Percentiles rank a stretch among this genome's conserved stretches.
phyloP scores from a whole-genome alignment of 805 yeast genomes.

The Yamadazyma takamatsuzukensis region DNA sequence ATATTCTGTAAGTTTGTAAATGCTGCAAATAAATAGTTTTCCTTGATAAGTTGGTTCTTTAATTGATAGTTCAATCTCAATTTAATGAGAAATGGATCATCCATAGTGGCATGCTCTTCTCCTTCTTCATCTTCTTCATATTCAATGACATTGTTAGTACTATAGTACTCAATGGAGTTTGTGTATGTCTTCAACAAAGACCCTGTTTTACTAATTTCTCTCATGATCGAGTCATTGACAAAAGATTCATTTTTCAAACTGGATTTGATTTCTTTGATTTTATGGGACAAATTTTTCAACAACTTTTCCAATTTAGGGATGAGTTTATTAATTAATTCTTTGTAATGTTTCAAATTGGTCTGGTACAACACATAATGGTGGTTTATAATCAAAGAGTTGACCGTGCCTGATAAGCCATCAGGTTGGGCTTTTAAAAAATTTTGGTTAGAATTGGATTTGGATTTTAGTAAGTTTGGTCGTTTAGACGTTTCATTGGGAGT shows the following conservation, averaged over 20 bases:
- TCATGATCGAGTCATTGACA: conserved; percentile 31
- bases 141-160: conserved; percentile 21
- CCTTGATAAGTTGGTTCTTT: conserved; percentile 38
- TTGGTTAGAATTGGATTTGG: conserved; percentile 19
- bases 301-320: conserved; percentile 36
- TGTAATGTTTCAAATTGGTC: conserved; percentile 24
- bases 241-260: conserved; percentile 40
- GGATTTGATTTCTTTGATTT: conserved; percentile 40
- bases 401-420: conserved; percentile 17
- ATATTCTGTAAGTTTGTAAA: conserved; percentile 40
- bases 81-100: conserved; percentile 41
- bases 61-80: conserved; percentile 37
- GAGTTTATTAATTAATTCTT: conserved; percentile 29
- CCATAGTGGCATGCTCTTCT: conserved; percentile 20
- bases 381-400: conserved; percentile 30
- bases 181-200: conserved; percentile 39
- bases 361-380: conserved; percentile 30
- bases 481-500: conserved; percentile 1
- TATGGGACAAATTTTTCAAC: conserved; percentile 29
- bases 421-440: conserved; percentile 19
- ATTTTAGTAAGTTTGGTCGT: conserved; percentile 21
- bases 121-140: conserved; percentile 11
- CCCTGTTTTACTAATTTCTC: conserved; percentile 58
- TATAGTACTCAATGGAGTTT: conserved; percentile 31
- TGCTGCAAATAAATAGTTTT: conserved; percentile 40